These are phyloP conservation scores for Catharanthus roseus DNA, from an alignment of 257 asterid species.

Conservation along the genomic window DNA sequence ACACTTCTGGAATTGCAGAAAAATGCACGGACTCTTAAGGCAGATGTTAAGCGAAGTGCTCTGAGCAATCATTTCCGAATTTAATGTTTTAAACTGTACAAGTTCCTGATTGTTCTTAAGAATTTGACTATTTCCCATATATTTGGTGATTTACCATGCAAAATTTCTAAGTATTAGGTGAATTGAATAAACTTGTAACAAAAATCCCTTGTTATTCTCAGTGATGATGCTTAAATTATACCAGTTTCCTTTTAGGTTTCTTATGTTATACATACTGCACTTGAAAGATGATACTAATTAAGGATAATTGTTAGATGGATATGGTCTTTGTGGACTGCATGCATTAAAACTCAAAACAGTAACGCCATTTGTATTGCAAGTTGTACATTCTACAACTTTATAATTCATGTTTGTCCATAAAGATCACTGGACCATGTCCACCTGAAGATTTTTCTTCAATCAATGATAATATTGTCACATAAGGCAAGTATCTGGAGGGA, in stretches of 20 bases:
- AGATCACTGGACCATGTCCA: background rate
- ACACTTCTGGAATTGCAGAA: background rate
- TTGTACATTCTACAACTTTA: background rate
- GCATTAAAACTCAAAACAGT: background rate
- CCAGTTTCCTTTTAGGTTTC: background rate
- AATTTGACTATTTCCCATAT: background rate
- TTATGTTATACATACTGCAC: background rate
- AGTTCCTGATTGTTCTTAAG: background rate
- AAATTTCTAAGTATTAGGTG: background rate
- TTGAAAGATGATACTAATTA: background rate
- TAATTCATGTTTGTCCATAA: background rate
- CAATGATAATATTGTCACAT: background rate
- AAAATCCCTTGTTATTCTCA: background rate
- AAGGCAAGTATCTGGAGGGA: background rate
- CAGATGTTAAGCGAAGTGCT: background rate
- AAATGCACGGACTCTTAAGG: background rate
- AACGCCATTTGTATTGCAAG: background rate
- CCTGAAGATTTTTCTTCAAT: background rate
- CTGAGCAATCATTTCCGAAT: background rate
- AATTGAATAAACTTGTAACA: background rate
- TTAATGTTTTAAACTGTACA: background rate
- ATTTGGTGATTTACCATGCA: background rate
- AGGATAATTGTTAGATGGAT: background rate
- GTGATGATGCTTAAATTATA: background rate
- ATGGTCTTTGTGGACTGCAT: background rate